These are phyloP conservation scores for Exophiala mesophila DNA, from an alignment of 2,329 filamentous ascomycete species.

Conservation along the genomic window DNA sequence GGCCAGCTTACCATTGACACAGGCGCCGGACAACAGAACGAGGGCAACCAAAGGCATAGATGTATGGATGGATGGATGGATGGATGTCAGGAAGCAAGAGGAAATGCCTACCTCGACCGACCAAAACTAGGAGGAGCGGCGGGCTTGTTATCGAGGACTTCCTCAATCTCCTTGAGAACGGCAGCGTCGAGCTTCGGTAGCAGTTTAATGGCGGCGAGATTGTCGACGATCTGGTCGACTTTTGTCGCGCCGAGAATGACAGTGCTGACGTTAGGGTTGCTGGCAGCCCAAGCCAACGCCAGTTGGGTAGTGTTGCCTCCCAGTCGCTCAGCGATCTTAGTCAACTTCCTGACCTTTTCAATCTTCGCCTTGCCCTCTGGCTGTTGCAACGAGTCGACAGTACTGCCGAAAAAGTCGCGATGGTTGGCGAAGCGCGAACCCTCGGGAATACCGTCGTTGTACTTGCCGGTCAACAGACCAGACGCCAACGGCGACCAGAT, in stretches of 20 bases:
- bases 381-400: slow-evolving; percentile 38
- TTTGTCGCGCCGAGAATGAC: slow-evolving; percentile 50
- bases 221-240: slow-evolving; percentile 42
- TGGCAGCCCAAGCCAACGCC: slow-evolving; percentile 52
- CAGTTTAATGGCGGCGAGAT: slow-evolving; percentile 42
- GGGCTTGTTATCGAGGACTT: slow-evolving; percentile 24
- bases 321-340: slow-evolving; percentile 57
- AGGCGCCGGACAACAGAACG: no score
- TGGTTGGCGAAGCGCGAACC: slow-evolving; percentile 54
- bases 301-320: slow-evolving; percentile 55
- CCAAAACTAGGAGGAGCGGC: slow-evolving; percentile 15
- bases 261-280: slow-evolving; percentile 50
- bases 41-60: background rate
- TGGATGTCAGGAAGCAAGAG: background rate
- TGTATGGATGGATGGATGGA: no score
- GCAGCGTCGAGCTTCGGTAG: slow-evolving; percentile 41
- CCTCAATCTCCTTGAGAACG: slow-evolving; percentile 44
- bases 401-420: slow-evolving; percentile 50
- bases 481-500: slow-evolving; percentile 58
- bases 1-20: no score
- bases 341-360: slow-evolving; percentile 49
- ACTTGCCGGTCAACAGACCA: slow-evolving; percentile 63
- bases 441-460: slow-evolving; percentile 58
- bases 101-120: slow-evolving; percentile 19
- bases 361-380: slow-evolving; percentile 42